Evolutionary conservation across 2,329 filamentous ascomycete species (phyloP).

Genomic region (Dichotomopilus funicola): DNA sequence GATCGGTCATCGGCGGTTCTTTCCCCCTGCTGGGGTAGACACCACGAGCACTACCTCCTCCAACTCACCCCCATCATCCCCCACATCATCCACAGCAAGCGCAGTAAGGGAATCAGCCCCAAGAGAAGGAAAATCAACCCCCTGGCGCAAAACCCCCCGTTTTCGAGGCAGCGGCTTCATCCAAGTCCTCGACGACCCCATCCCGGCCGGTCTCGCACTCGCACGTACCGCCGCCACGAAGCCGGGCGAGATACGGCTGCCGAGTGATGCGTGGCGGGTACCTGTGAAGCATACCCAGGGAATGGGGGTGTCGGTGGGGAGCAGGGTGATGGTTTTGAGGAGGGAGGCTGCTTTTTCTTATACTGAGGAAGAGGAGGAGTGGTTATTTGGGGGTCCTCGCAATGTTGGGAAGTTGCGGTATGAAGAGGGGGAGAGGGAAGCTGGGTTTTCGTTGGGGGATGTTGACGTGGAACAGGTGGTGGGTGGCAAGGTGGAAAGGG

Average conservation of each 20-base stretch:
- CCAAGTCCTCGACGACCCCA: constrained; percentile 1
- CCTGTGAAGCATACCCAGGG: not conserved
- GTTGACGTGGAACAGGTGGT: not conserved
- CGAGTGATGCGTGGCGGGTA: constrained; percentile 9
- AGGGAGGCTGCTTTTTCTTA: not conserved
- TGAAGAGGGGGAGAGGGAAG: constrained; percentile 2
- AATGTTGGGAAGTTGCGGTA: not conserved
- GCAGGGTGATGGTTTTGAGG: not conserved
- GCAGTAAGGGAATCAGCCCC: not conserved
- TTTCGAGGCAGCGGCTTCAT: constrained; percentile 5
- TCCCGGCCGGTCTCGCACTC: not conserved
- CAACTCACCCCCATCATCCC: not conserved
- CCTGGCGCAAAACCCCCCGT: not conserved
- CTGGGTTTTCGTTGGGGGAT: not conserved
- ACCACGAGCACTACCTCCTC: not conserved
- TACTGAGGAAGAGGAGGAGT: not conserved
- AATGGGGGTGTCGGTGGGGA: not conserved
- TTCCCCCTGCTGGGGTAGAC: not conserved
- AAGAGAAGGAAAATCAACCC: not conserved
- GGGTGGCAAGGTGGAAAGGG: not conserved
- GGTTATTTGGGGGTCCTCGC: not conserved
- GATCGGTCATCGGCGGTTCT: too few species aligned
- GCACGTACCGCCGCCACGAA: not conserved
- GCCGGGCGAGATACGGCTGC: constrained; percentile 2
- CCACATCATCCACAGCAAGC: not conserved